Base-by-base conservation (phyloP, 768 basidiomycete genomes). In the Tylopilus cervinicoccineus region DNA sequence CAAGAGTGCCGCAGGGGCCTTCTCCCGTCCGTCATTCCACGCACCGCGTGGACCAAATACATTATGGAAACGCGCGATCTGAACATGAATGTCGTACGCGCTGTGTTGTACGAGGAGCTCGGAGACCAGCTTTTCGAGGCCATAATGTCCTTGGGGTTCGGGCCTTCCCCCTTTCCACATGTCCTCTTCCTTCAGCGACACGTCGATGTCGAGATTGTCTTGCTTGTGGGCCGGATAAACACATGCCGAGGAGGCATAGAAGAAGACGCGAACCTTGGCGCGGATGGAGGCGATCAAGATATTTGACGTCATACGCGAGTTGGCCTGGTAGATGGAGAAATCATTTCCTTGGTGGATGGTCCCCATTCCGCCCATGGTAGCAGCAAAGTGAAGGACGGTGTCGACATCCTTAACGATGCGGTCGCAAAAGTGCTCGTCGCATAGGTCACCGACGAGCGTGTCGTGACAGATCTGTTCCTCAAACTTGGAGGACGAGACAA, bases 281-380 rank as follows among this genome's bases (percentile, higher is more conserved):
- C 59, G 54, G 14, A 67, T 46, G 39, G 70, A 67, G 0, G 78
- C 76, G 2, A 54, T 29, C 27, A 83, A 55, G 28, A 82, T 43
- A 45, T 79, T 77, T 10, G 68, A 39, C 1, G 77, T 79, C 72
- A 83, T 81, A 6, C 49, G 31, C 20, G 77, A 69, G 49, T 83
- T 82, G 22, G 74, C 66, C 6, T 55, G 47, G 52, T 81, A 83
- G 23, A 81, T 77, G 16, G 51, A 49, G 36, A 72, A 64, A 40
- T 78, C 76, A 56, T 83, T 82, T 0, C 56, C 63, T 5, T 64
- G 55, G 52, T 82, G 80, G 38, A 83, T 83, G 0, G 73, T 72
- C 2, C 81, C 81, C 82, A 83, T 83, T 0, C 81, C 81, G 4
- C 80, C 81, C 80, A 80, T 81, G 19, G 69, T 76, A 2, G 80